These are phyloP conservation scores for Penicillium sp. DNA, from an alignment of 2,329 filamentous ascomycete species.

Conservation along the genomic window DNA sequence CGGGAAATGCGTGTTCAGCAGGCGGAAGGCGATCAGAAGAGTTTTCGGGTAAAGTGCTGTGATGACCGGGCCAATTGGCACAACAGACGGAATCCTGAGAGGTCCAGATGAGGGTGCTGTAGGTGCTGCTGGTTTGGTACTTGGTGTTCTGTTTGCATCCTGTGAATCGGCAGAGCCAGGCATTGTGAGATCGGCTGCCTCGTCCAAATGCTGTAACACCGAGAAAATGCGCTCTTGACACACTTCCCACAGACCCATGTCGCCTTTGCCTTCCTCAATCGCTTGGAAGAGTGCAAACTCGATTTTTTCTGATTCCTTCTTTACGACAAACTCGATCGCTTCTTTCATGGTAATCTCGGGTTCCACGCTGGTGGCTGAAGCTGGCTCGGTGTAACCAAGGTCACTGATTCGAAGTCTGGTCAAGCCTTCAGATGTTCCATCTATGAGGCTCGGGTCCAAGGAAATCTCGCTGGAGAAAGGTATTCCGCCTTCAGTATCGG, in stretches of 20 bases:
- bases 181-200: conserved; percentile 9
- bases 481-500: not conserved
- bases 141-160: not conserved
- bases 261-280: conserved; percentile 35
- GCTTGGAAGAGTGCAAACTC: conserved; percentile 35
- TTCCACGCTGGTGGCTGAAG: conserved; percentile 12
- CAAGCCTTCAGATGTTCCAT: not conserved
- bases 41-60: conserved; percentile 47
- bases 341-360: conserved; percentile 24
- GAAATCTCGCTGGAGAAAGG: not conserved
- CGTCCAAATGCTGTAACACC: conserved; percentile 37
- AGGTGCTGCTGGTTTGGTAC: not conserved
- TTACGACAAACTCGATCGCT: conserved; percentile 34
- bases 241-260: conserved; percentile 44
- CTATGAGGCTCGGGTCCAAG: not conserved
- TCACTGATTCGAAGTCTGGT: conserved; percentile 19
- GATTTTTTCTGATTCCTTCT: conserved; percentile 38
- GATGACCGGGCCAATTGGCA: conserved; percentile 40
- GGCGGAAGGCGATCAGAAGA: conserved; percentile 46
- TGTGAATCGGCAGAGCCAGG: not conserved
- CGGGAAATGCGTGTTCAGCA: conserved; percentile 46
- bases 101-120: conserved; percentile 8
- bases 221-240: conserved; percentile 47
- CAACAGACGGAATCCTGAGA: conserved; percentile 37
- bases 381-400: conserved; percentile 21